A percentile compares a stretch with the other conserved stretches of the same genome.
phyloP scores from a whole-genome alignment of 805 yeast species.

The Wickerhamiella kurtzmanii region DNA sequence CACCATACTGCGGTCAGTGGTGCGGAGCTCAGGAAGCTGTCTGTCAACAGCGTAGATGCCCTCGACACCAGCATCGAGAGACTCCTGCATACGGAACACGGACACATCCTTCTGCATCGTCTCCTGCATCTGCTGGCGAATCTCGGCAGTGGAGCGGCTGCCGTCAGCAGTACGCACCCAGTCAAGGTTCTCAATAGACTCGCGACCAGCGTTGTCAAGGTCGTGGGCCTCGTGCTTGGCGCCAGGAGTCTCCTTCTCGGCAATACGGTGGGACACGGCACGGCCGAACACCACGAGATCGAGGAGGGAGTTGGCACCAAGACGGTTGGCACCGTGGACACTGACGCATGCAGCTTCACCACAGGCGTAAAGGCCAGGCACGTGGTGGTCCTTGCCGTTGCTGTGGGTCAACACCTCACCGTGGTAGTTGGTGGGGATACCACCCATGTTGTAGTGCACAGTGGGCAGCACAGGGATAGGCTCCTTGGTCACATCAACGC shows the following conservation, averaged over 20 bases:
- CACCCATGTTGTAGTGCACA: constrained; percentile 99
- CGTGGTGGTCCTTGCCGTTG: constrained; percentile 76
- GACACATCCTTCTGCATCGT: constrained; percentile 96
- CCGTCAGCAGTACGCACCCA: constrained; percentile 77
- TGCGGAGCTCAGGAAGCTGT: constrained; percentile 60
- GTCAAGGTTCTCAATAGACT: constrained; percentile 83
- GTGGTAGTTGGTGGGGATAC: constrained; percentile 94
- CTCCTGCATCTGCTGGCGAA: constrained; percentile 86
- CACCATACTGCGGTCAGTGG: constrained; percentile 93
- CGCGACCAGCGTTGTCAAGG: constrained; percentile 39
- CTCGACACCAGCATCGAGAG: constrained; percentile 81
- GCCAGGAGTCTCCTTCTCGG: constrained; percentile 77
- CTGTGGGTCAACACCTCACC: constrained; percentile 89
- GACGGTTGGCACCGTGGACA: constrained; percentile 98
- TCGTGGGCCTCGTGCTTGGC: constrained; percentile 63
- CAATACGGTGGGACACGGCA: constrained; percentile 88
- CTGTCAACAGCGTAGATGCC: constrained; percentile 65
- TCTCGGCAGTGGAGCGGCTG: constrained; percentile 66
- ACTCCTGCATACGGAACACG: constrained; percentile 87
- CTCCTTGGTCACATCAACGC: constrained; percentile 98
- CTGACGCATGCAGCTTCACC: constrained; percentile 99
- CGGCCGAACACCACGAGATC: constrained; percentile 97
- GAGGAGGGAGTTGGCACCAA: constrained; percentile 94
- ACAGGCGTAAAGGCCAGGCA: constrained; percentile 90
- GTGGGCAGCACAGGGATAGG: constrained; percentile 98